Base-by-base conservation (phyloP, 2,329 filamentous ascomycete species). In the Pseudogymnoascus sp. region DNA sequence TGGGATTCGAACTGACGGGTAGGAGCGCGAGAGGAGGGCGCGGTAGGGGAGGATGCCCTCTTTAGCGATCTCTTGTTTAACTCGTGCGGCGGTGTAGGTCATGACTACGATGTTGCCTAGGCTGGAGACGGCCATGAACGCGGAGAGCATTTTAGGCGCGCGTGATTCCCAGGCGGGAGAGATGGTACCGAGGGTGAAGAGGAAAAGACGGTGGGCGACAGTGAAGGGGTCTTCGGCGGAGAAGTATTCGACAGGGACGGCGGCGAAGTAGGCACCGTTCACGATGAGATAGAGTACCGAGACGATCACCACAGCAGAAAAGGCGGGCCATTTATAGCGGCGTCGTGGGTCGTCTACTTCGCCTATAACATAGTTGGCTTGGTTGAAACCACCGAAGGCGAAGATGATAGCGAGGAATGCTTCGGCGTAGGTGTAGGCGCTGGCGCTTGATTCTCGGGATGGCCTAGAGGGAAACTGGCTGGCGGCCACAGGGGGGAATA, bases 61-160 rank as follows among this genome's bases (percentile, higher is more conserved):
- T 65, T 84, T 83, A 6, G 81, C 82, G 43, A 85, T 82, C 66
- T 85, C 81, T 66, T 84, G 81, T 67, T 84, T 83, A 16, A 84
- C 77, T 63, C 80, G 74, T 2, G 80, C 76, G 6, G 79, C 77
- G 0, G 79, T 81, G 64, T 81, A 85, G 0, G 81, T 84, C 71
- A 80, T 81, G 18, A 80, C 78, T 11, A 83, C 74, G 41, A 85
- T 78, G 66, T 84, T 83, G 0, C 81, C 81, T 57, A 84, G 74
- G 22, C 76, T 79, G 2, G 78, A 81, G 25, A 84, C 70, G 3
- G 81, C 80, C 6, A 82, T 73, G 41, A 84, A 76, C 0, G 74
- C 77, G 12, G 79, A 74, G 62, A 82, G 74, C 6, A 79, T 74
- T 1, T 73, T 70, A 11, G 68, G 63, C 5, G 70, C 66, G 7